A percentile compares a stretch with the other conserved stretches of the same genome.
Evolutionary conservation across 2,329 filamentous ascomycete species (phyloP).

Genomic region (Monosporascus ibericus): DNA sequence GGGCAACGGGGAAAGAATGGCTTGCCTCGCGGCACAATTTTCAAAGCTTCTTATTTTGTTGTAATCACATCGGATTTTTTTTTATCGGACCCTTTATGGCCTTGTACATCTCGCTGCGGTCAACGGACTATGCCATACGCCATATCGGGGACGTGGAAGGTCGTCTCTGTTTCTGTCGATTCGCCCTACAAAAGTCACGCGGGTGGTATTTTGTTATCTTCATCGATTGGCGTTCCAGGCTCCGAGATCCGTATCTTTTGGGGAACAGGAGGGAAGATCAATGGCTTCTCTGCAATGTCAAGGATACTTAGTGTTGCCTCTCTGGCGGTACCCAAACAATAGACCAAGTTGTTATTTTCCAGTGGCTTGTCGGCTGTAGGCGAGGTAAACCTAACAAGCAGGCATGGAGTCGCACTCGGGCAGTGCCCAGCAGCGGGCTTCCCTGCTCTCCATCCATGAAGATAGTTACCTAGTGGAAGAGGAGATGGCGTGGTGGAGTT

Average conservation of each 20-base stretch:
- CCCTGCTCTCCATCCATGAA: not conserved
- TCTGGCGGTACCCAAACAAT: not conserved
- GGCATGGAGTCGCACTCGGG: not conserved
- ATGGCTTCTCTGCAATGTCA: not conserved
- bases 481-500: not conserved
- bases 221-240: too few relatives aligned
- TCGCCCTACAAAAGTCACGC: not conserved
- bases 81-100: not conserved
- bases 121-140: too few relatives aligned
- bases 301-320: not conserved
- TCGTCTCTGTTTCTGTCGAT: not conserved
- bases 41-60: constrained; percentile 15
- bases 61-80: constrained; percentile 9
- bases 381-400: not conserved
- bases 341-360: too few relatives aligned
- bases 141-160: too few relatives aligned
- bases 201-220: not conserved
- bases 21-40: constrained; percentile 30
- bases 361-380: too few relatives aligned
- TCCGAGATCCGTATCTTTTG: too few relatives aligned
- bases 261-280: too few relatives aligned
- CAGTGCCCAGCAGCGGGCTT: not conserved
- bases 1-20: constrained; percentile 25
- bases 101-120: too few relatives aligned
- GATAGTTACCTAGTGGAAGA: not conserved